Conservation (phyloP, 2,329 filamentous ascomycete genomes). For the Emergomyces africanus region DNA sequence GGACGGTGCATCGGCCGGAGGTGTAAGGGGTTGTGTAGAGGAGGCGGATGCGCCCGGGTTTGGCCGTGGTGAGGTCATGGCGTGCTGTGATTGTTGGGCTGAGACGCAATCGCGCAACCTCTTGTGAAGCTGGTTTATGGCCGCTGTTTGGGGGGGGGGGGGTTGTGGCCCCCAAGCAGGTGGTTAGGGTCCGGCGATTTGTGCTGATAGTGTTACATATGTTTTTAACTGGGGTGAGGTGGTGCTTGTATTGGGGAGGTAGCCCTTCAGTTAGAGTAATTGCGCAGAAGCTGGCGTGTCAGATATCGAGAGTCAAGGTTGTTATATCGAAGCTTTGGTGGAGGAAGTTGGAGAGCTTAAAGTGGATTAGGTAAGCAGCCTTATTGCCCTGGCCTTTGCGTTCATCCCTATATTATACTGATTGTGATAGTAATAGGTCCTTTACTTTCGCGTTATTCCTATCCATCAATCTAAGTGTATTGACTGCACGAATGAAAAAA, state of each 20-base stretch:
- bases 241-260: not conserved
- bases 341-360: not conserved
- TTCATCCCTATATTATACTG: too few relatives aligned
- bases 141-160: not conserved
- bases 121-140: not conserved
- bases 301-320: not conserved
- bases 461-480: not conserved
- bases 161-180: not conserved
- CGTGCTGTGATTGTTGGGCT: not conserved
- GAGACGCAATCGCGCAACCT: not conserved
- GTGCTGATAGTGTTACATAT: not conserved
- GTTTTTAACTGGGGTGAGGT: not conserved
- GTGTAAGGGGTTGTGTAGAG: constrained; percentile 29
- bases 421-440: too few relatives aligned
- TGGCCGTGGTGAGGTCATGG: constrained; percentile 6
- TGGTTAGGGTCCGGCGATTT: not conserved
- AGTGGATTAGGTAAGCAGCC: not conserved
- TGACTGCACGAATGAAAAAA: not conserved
- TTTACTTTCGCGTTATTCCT: not conserved
- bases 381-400: too few relatives aligned
- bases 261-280: not conserved
- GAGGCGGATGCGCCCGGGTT: constrained; percentile 17
- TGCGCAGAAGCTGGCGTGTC: not conserved
- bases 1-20: constrained; percentile 28
- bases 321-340: not conserved